Evolutionary conservation across 2,329 filamentous ascomycete species (phyloP), one percentile per base, ranked within the genome.

Genomic region (Plenodomus tracheiphilus): DNA sequence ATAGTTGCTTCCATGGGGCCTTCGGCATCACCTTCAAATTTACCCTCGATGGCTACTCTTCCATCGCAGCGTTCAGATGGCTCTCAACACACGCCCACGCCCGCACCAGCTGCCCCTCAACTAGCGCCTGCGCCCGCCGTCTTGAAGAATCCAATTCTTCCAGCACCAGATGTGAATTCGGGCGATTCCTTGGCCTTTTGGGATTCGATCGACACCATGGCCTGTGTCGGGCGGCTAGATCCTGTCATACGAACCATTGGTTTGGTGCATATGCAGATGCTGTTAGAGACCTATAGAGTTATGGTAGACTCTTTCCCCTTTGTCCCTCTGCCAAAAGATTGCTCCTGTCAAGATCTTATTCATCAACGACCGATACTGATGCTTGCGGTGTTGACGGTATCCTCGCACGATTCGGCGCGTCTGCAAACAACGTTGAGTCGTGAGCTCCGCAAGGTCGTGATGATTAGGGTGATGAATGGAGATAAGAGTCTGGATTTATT

Each of bases 271-370:
- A 71, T 71, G 65, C 61, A 70, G 35, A 53, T 64, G 52, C 45
- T 68, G 37, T 46, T 70, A n/a, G 64, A 70, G 15, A 64, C 45
- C 18, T 71, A 69, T 41, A 54, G 60, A 43, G 55, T 44, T 21
- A 70, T 71, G 67, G 56, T 56, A 25, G 65, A 69, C 41, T 70
- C 60, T 43, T 71, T 71, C 32, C 68, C 68, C 15, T 71, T 71
- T 56, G 65, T 71, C 2, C 41, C 59, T 13, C 28, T 70, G 16
- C 62, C 68, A 6, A 64, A 64, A 8, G 66, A 69, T 2, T 47
- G 34, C 22, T 60, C 61, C 38, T 68, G 58, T 32, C 57, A 52
- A 19, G 60, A 68, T 28, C 47, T 70, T 22, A 54, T 70, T 11
- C 62, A 66, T 32, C 58, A 63, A 41, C 66, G 66, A 9, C 67